Evolutionary conservation across 495 filamentous ascomycete genomes (phyloP), one percentile per base, ranked within the genome.

Genomic region (Hypoxylon lenormandii): DNA sequence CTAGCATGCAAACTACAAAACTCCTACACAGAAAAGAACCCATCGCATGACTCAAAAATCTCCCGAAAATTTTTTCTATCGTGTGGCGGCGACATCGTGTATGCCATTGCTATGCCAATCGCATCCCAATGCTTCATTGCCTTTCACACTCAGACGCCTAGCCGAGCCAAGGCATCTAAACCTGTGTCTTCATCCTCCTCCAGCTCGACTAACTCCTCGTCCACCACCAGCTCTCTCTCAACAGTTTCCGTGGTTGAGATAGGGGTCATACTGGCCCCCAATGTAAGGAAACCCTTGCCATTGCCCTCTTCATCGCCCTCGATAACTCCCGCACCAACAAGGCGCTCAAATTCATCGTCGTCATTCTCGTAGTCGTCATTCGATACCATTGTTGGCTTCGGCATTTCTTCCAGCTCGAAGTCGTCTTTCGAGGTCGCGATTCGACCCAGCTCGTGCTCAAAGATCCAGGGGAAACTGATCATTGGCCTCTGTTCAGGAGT

Each of bases 391-490:
- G 61, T 57, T 7, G 60, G 56, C 33, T 73, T 43, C 4, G 72
- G 72, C 10, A 73, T 5, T 4, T 47, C 37, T 11, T 75, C 59
- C 43, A 77, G 33, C n/a, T 65, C 64, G 42, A 62, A 69, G 13
- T 63, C 33, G 18, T 47, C 45, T 19, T 67, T 15, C 2, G 61
- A 56, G 6, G 50, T 74, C 23, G 91, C 94, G 63, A 98, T 89
- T 33, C 82, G 83, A 4, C 92, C 91, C 1, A 99, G 83, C 53
- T 92, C 81, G 30, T 85, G 79, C 0, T 85, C 80, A 55, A 98
- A 96, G 7, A 98, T 74, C 96, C 95, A 99, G 0, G 95, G 94
- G 70, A 97, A 98, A 69, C 89, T 94, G 72, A 97, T 95, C 19
- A 98, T 77, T 0, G 96, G 95, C 81, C 92, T 80, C 0, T 79